Evolutionary conservation across 495 filamentous ascomycete species (phyloP).

Genomic region (Chaetomium cochliodes): DNA sequence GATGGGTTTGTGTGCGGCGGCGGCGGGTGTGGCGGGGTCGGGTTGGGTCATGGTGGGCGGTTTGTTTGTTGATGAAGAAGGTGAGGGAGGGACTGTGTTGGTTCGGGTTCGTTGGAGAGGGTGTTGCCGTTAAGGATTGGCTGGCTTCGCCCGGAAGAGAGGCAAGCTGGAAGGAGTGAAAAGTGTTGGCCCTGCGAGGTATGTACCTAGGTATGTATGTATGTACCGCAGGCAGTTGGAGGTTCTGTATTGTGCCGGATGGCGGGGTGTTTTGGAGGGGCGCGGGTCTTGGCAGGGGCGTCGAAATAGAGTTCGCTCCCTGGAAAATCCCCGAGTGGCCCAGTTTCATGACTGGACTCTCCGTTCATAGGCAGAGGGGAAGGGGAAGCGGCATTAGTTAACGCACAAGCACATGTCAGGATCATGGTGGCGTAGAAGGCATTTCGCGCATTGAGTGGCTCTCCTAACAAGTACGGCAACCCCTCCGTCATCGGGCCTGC

Average conservation of each 20-base stretch:
- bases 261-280: slow-evolving; percentile 16
- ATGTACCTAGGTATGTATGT: too few relatives aligned
- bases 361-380: not conserved
- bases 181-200: too few relatives aligned
- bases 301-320: slow-evolving; percentile 10
- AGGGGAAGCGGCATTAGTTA: not conserved
- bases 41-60: slow-evolving; percentile 9
- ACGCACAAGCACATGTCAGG: too few relatives aligned
- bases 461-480: too few relatives aligned
- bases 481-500: too few relatives aligned
- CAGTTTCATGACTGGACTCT: not conserved
- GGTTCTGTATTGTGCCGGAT: not conserved
- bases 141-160: not conserved
- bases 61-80: not conserved
- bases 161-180: not conserved
- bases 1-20: slow-evolving; percentile 52
- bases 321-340: slow-evolving; percentile 2
- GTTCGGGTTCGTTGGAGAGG: not conserved
- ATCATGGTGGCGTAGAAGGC: too few relatives aligned
- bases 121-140: not conserved
- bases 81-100: not conserved
- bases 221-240: too few relatives aligned
- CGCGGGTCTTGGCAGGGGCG: slow-evolving; percentile 18
- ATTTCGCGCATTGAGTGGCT: too few relatives aligned
- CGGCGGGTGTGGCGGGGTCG: slow-evolving; percentile 1